Evolutionary conservation across 169 alveolate species (phyloP).

Genomic region (Plasmodium inui): DNA sequence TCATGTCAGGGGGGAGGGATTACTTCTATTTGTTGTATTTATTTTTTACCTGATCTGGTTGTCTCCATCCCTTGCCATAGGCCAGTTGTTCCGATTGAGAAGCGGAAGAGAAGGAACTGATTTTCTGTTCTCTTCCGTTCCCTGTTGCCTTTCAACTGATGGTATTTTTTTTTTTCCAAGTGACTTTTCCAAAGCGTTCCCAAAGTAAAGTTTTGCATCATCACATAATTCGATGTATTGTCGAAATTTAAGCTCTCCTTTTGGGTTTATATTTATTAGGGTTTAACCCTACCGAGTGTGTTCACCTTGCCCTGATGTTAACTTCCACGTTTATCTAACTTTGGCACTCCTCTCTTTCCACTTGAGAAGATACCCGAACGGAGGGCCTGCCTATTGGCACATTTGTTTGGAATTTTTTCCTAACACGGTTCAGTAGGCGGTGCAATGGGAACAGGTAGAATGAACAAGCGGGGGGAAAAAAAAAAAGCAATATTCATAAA

Average conservation of each 20-base stretch:
- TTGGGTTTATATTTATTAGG: not conserved
- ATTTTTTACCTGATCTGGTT: not conserved
- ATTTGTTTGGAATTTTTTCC: not conserved
- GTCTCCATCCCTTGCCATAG: not conserved
- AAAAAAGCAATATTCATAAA: not conserved
- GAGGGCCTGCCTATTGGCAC: not conserved
- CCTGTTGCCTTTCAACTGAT: not conserved
- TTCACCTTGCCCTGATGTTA: not conserved
- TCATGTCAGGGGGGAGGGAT: not conserved
- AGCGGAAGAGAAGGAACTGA: not conserved
- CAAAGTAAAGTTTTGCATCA: not conserved
- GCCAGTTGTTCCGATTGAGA: not conserved
- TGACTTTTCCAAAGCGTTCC: not conserved
- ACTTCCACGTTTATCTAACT: not conserved
- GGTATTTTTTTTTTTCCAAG: not conserved
- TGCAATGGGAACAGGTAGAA: not conserved
- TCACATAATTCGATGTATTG: not conserved
- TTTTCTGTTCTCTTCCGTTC: not conserved
- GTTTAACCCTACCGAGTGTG: not conserved
- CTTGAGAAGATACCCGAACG: not conserved
- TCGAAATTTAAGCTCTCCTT: not conserved
- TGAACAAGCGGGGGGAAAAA: not conserved
- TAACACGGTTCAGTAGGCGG: not conserved
- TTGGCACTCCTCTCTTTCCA: not conserved
- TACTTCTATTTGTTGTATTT: not conserved